A percentile compares a stretch with the other conserved stretches of the same genome.
phyloP scores from a whole-genome alignment of 139 green algal genomes.

The Coelastrella sp. region DNA sequence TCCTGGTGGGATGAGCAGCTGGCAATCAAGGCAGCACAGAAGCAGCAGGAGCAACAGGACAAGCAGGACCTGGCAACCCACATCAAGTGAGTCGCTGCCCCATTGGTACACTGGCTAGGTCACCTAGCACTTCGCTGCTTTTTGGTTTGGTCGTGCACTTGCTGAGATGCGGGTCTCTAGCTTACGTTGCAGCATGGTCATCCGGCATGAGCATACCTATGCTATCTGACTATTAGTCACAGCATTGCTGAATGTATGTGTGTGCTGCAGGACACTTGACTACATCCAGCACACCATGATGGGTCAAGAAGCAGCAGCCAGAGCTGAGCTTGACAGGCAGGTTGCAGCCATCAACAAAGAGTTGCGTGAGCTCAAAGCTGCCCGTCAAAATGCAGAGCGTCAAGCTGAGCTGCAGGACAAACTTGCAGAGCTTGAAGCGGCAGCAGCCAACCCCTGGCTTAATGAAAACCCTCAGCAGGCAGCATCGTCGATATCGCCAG shows the following conservation, averaged over 20 bases:
- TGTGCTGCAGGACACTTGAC: constrained; percentile 38
- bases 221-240: not conserved
- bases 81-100: constrained; percentile 10
- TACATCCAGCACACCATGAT: constrained; percentile 16
- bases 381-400: constrained; percentile 10
- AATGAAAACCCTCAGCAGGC: constrained; percentile 39
- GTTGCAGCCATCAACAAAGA: constrained; percentile 18
- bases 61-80: constrained; percentile 11
- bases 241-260: not conserved
- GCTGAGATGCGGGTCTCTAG: no score
- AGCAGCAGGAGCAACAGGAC: not conserved
- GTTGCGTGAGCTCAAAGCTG: constrained; percentile 16
- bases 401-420: not conserved
- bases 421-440: constrained; percentile 32
- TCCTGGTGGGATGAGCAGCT: constrained; percentile 79
- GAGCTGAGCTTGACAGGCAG: not conserved
- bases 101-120: not conserved
- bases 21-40: constrained; percentile 56
- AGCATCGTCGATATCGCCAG: constrained; percentile 15
- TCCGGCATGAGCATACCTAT: not conserved
- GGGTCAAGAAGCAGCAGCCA: constrained; percentile 10
- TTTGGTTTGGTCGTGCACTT: no score
- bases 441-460: constrained; percentile 25
- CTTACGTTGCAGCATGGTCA: not conserved
- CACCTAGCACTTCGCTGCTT: not conserved